Percentiles rank a stretch among this genome's conserved stretches.
These are phyloP conservation scores for Salix exigua DNA, from an alignment of 345 rosid genomes.

Conservation along the genomic window DNA sequence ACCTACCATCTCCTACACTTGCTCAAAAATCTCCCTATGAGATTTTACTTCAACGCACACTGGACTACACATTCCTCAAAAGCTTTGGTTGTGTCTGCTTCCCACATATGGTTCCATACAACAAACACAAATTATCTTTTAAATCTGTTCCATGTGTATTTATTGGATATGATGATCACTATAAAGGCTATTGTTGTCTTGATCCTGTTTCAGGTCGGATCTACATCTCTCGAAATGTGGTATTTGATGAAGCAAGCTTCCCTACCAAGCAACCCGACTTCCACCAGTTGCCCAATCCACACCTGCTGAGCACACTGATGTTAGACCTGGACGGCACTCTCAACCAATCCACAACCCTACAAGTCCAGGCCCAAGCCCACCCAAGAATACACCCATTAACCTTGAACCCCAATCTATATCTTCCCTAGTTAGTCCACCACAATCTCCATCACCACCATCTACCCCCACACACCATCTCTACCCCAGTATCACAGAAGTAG, in stretches of 20 bases:
- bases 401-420: too few species aligned
- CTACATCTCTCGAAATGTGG: background rate
- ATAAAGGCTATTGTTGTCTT: too few species aligned
- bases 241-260: too few species aligned
- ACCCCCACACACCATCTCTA: background rate
- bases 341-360: too few species aligned
- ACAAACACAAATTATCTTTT: too few species aligned
- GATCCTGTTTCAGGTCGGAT: background rate
- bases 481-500: rapidly evolving
- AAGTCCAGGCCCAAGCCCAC: too few species aligned
- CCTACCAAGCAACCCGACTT: background rate
- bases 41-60: background rate
- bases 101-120: background rate
- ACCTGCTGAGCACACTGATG: too few species aligned
- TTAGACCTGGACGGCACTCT: rapidly evolving
- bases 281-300: background rate
- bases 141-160: background rate
- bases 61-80: background rate
- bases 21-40: background rate
- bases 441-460: background rate
- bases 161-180: background rate
- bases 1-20: background rate
- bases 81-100: background rate
- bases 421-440: background rate
- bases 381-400: background rate